Evolutionary conservation across 192 early-diverging fungal genomes (phyloP).

Genomic region (Cetraspora pellucida): DNA sequence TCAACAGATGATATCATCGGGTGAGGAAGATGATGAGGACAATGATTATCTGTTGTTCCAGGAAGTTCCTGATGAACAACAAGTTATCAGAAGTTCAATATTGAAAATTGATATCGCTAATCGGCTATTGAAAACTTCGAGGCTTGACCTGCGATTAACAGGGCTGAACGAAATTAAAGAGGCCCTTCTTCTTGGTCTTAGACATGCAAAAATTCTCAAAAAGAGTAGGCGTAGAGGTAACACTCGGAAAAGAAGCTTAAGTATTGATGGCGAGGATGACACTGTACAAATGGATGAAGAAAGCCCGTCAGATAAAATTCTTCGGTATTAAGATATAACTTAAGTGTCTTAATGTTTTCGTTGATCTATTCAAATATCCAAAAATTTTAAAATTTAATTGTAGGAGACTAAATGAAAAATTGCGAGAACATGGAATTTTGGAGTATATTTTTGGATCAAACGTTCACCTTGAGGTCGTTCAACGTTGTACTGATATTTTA

Average conservation of each 20-base stretch:
- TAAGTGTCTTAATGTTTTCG: not conserved
- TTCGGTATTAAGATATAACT: constrained; percentile 12
- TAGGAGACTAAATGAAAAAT: constrained; percentile 41
- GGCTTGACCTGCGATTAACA: constrained; percentile 47
- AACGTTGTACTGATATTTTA: constrained; percentile 48
- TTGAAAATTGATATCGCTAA: constrained; percentile 46
- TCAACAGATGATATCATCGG: constrained; percentile 29
- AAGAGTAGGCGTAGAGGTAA: constrained; percentile 39
- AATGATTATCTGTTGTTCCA: constrained; percentile 36
- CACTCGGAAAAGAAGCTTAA: constrained; percentile 38
- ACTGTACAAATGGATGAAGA: constrained; percentile 2
- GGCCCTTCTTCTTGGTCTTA: constrained; percentile 41
- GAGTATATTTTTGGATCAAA: constrained; percentile 52
- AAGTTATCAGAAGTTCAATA: constrained; percentile 41
- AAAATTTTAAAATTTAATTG: not conserved
- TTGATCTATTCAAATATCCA: too few species aligned
- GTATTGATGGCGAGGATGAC: constrained; percentile 26
- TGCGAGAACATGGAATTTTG: constrained; percentile 44
- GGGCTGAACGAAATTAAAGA: constrained; percentile 51
- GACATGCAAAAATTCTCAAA: constrained; percentile 39
- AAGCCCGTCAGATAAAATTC: constrained; percentile 23
- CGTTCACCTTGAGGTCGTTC: constrained; percentile 53
- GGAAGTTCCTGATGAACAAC: constrained; percentile 39
- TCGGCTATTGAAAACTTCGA: constrained; percentile 46
- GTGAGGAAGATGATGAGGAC: constrained; percentile 43